Conservation (phyloP, 352 stramenopile species). For the Phytophthora ramorum region DNA sequence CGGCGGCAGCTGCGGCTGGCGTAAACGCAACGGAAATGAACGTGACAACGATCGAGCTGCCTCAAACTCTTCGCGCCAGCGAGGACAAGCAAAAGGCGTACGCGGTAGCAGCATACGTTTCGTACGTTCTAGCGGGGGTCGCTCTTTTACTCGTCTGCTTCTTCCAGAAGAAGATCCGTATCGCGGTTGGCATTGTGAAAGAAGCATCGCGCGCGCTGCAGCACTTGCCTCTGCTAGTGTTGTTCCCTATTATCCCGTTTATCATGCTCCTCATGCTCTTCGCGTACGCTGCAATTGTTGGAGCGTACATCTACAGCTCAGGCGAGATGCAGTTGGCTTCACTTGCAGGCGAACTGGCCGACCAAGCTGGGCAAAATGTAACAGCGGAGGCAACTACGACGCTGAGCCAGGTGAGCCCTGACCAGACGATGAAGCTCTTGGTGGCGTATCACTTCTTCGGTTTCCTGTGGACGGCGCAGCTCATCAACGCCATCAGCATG, state of each 20-base stretch:
- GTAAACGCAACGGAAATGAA: conserved; percentile 33
- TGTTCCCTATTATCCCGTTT: conserved; percentile 78
- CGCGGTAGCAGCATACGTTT: conserved; percentile 66
- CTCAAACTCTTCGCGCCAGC: conserved; percentile 61
- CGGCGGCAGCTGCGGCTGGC: conserved; percentile 46
- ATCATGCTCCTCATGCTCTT: conserved; percentile 68
- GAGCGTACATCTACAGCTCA: conserved; percentile 76
- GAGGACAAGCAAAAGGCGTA: conserved; percentile 72
- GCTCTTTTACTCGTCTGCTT: conserved; percentile 85
- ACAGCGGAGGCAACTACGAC: conserved; percentile 27
- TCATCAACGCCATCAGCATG: conserved; percentile 96
- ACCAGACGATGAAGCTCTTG: conserved; percentile 71
- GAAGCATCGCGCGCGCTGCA: conserved; percentile 75
- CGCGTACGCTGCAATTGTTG: conserved; percentile 67
- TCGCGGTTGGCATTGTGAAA: conserved; percentile 80
- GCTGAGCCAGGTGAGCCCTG: conserved; percentile 51
- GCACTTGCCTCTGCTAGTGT: conserved; percentile 60
- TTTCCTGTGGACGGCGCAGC: conserved; percentile 96
- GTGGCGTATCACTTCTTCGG: conserved; percentile 93
- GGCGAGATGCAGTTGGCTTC: conserved; percentile 50
- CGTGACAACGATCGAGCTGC: conserved; percentile 41
- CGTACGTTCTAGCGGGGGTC: conserved; percentile 61
- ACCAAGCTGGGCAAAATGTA: conserved; percentile 17
- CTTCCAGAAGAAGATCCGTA: conserved; percentile 83
- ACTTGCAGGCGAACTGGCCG: conserved; percentile 26